Conservation (phyloP, 108 stramenopile genomes). For the Nannochloropsis oceanica region DNA sequence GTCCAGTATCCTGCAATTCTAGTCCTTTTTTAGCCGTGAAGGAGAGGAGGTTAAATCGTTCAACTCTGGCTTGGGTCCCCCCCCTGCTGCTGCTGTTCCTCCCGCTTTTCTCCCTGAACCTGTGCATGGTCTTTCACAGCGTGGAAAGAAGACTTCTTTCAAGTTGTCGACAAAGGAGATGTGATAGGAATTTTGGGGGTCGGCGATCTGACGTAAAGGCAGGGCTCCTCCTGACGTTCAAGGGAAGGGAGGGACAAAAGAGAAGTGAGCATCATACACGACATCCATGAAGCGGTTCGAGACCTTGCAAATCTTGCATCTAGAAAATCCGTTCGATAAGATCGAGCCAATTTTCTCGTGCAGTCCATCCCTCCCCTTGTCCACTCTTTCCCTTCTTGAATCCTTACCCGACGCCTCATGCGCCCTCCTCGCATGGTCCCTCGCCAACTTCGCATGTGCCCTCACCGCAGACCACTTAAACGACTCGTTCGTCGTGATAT, state of each 20-base stretch:
- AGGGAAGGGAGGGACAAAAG: background rate
- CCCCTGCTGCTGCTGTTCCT: background rate
- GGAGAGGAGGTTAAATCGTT: too few species aligned
- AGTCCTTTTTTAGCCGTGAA: too few species aligned
- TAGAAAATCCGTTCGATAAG: too few species aligned
- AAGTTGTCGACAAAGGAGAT: background rate
- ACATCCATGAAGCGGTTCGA: too few species aligned
- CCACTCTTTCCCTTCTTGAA: too few species aligned
- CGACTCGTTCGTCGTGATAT: slow-evolving; percentile 25
- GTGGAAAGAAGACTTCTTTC: background rate
- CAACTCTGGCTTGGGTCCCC: too few species aligned
- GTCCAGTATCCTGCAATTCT: too few species aligned
- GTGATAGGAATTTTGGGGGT: background rate
- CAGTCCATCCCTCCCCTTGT: too few species aligned
- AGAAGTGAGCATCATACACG: too few species aligned
- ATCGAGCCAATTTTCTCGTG: too few species aligned
- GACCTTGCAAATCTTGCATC: too few species aligned
- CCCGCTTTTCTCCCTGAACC: background rate
- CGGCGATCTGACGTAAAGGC: background rate
- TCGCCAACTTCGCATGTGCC: background rate
- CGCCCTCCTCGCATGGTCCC: background rate
- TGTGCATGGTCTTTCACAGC: background rate
- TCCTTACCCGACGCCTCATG: background rate
- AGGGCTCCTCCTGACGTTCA: background rate
- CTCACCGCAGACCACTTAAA: slow-evolving; percentile 9